These are phyloP conservation scores for Pyrus communis DNA, from an alignment of 306 rosid genomes.

Conservation along the genomic window DNA sequence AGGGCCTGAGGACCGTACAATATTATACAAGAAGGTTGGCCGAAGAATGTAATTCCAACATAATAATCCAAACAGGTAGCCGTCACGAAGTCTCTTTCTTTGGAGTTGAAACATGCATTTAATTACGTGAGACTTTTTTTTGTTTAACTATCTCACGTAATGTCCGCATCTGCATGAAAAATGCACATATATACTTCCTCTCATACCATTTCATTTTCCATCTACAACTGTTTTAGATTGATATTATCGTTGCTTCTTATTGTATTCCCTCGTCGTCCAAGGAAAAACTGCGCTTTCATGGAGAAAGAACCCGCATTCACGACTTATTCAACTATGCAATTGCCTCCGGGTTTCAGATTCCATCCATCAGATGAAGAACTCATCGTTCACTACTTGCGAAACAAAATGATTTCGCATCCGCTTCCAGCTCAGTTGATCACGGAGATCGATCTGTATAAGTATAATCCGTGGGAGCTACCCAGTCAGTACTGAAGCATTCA, in stretches of 20 bases:
- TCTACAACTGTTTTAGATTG: constrained; percentile 22
- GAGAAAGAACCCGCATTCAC: constrained; percentile 22
- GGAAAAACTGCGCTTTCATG: constrained; percentile 19
- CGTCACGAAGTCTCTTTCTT: constrained; percentile 17
- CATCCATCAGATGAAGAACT: constrained; percentile 88
- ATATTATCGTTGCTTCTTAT: constrained; percentile 32
- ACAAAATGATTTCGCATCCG: constrained; percentile 49
- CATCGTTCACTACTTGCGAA: constrained; percentile 61
- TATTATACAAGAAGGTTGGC: constrained; percentile 11
- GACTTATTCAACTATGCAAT: constrained; percentile 10
- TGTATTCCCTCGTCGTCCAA: constrained; percentile 15
- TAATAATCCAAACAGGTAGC: constrained; percentile 30
- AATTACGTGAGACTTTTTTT: constrained; percentile 25
- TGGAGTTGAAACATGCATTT: constrained; percentile 11
- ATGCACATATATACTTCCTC: constrained; percentile 22
- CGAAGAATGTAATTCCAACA: constrained; percentile 6
- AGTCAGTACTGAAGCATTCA: constrained; percentile 31
- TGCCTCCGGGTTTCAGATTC: constrained; percentile 84
- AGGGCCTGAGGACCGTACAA: not conserved
- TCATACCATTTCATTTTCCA: constrained; percentile 8
- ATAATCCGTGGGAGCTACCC: constrained; percentile 82
- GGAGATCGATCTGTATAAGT: constrained; percentile 56
- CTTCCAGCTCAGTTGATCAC: constrained; percentile 62
- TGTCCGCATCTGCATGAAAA: constrained; percentile 45
- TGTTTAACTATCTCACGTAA: constrained; percentile 7